These are phyloP conservation scores for Fermentozyma sake DNA, from an alignment of 1,139 yeast genomes.

Conservation along the genomic window DNA sequence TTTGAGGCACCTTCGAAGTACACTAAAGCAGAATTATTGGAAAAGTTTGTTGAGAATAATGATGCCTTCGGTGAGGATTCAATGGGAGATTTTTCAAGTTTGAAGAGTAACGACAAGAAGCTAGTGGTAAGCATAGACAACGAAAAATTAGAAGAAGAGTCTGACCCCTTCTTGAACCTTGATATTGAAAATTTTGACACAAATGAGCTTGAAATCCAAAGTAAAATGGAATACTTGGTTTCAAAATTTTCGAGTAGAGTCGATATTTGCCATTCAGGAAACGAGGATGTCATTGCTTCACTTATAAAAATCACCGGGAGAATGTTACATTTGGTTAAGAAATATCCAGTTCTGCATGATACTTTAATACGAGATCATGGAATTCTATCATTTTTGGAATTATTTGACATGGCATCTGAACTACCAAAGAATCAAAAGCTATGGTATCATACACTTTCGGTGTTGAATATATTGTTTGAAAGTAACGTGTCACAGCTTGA, in stretches of 20 bases:
- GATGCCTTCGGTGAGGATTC: slow-evolving; percentile 17
- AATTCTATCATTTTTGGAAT: slow-evolving; percentile 42
- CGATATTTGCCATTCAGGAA: slow-evolving; percentile 26
- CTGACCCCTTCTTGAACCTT: slow-evolving; percentile 38
- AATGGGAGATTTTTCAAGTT: slow-evolving; percentile 6
- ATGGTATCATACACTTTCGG: slow-evolving; percentile 39
- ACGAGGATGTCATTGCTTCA: slow-evolving; percentile 28
- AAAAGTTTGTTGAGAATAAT: slow-evolving; percentile 25
- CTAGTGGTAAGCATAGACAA: slow-evolving; percentile 1
- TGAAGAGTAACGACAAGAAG: slow-evolving; percentile 3
- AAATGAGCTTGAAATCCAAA: slow-evolving; percentile 40
- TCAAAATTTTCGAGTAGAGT: slow-evolving; percentile 31
- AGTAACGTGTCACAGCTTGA: slow-evolving; percentile 37
- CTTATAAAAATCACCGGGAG: slow-evolving; percentile 37
- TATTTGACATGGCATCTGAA: slow-evolving; percentile 38
- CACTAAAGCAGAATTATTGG: slow-evolving; percentile 27
- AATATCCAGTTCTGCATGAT: slow-evolving; percentile 40
- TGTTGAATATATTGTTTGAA: slow-evolving; percentile 38
- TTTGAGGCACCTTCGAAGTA: slow-evolving; percentile 5
- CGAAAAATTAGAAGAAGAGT: slow-evolving; percentile 17
- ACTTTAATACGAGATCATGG: slow-evolving; percentile 48
- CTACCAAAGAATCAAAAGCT: slow-evolving; percentile 28
- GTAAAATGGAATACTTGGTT: slow-evolving; percentile 39
- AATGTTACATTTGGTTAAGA: slow-evolving; percentile 38
- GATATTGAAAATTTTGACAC: slow-evolving; percentile 42